Base-by-base conservation (phyloP, 1,284 basidiomycete genomes). In the Sanguinoderma infundibulare region DNA sequence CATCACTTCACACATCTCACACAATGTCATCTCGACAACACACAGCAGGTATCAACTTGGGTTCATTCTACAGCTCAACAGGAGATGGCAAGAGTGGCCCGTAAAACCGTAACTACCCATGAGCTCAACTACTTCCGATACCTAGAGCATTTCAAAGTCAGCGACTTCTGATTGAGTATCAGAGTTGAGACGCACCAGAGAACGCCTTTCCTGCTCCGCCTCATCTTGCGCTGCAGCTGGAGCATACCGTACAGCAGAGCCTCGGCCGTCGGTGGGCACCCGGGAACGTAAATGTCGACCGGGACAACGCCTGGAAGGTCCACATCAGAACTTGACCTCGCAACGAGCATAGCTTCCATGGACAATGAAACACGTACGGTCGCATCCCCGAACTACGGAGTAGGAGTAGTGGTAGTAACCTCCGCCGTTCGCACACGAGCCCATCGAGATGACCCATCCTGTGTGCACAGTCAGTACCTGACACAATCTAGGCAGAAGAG, bases 381-480 rank as follows among this genome's bases (percentile, higher is more conserved):
- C 98, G 77, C 98, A 99, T n/a, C 98, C 98, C 64, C 98, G 90
- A 30, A 99, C 98, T 63, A 99, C 98, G 40, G 96, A 96, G 81
- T 99, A 99, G 36, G 96, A 98, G 79, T 98, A 96, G 77, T 98
- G 95, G 76, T 98, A 98, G 82, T 98, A 99, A 10, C 96, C 97
- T 63, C 96, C 96, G 39, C 97, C 97, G 77, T 99, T 99, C 24
- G 98, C 98, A 75, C 98, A 99, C 14, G 95, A 98, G 53, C 98
- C 98, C 98, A 99, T 99, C 30, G 95, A 98, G 73, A 99, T 94
- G 60, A 99, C 98, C 97, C 97, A 99, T 71, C 94, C 90, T 87
- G 28, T 69, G 74, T 46, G 59, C 47, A 55, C 49, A 61, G 58
- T 62, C 49, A 51, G 49, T 51, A 36, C 9, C 49, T 24, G 22